Evolutionary conservation across 257 asterid genomes (phyloP).

Genomic region (Anisodus acutangulus): DNA sequence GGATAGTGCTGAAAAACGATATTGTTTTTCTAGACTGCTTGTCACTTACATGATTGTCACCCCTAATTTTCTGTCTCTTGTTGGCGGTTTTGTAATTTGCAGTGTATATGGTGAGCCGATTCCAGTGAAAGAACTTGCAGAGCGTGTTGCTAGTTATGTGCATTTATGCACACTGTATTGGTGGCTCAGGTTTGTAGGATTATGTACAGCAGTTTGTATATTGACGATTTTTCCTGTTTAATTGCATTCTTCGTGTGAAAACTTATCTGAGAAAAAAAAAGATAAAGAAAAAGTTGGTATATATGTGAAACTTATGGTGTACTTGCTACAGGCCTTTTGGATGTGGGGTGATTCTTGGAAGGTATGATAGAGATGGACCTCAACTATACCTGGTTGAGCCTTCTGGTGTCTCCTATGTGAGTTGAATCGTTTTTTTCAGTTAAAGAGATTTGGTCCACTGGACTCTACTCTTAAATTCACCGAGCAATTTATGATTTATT

Average conservation of each 20-base stretch:
- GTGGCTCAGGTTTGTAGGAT: slow-evolving; percentile 85
- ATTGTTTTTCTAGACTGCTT: background rate
- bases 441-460: background rate
- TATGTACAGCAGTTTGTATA: slow-evolving; percentile 26
- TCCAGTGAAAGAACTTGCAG: slow-evolving; percentile 93
- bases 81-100: slow-evolving; percentile 40
- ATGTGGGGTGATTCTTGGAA: slow-evolving; percentile 89
- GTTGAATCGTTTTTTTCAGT: slow-evolving; percentile 37
- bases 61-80: background rate
- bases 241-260: slow-evolving; percentile 31
- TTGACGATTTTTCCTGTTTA: slow-evolving; percentile 6
- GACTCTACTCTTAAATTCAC: background rate
- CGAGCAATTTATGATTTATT: background rate
- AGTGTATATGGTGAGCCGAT: slow-evolving; percentile 81
- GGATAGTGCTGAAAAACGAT: background rate
- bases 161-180: slow-evolving; percentile 93
- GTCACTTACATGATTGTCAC: background rate
- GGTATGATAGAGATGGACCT: slow-evolving; percentile 97
- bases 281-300: background rate
- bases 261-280: slow-evolving; percentile 8
- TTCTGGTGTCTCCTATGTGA: slow-evolving; percentile 83
- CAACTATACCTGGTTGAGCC: slow-evolving; percentile 90
- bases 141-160: slow-evolving; percentile 93
- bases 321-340: slow-evolving; percentile 78
- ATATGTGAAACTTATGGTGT: slow-evolving; percentile 17